Base-by-base conservation (phyloP, 371 early-diverging fungal genomes). In the Saksenaea oblongispora region DNA sequence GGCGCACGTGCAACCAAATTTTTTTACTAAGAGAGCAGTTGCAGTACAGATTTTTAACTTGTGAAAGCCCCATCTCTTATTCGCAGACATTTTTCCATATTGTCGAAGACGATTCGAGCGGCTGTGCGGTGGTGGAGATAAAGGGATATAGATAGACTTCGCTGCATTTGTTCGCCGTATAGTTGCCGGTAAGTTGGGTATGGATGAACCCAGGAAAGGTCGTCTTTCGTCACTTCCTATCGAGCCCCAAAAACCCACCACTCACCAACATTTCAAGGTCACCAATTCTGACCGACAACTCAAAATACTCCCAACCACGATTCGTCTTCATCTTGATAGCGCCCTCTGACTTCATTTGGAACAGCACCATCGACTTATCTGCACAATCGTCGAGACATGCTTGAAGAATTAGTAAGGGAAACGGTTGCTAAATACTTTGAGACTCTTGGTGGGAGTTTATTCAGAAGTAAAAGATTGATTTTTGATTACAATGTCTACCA, bases 301-400 rank as follows among this genome's bases (percentile, higher is more conserved):
- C 42, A 42, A 42, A 42, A 42, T 42, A 42, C 42, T 42, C 42
- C 42, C 42, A 42, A 42, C 42, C 42, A 42, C 42, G 42, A 42
- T 42, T 42, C 42, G 42, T n/a, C 42, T 42, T 42, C 42, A 42
- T 17, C 42, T 42, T 42, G 42, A 42, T 42, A n/a, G 42, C 42
- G 42, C 42, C 42, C 42, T 42, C 42, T 42, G 42, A n/a, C 17
- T 42, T 42, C 42, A 42, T 42, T n/a, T 42, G 42, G 42, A 42
- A 42, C 42, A 42, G n/a, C 42, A n/a, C 42, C 42, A 42, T 42
- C n/a, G 42, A 42, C 42, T 42, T 42, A 42, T 42, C 42, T 42
- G 42, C 42, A 42, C 42, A 42, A 42, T 13, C 42, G 17, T 42
- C 42, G 42, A 42, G 42, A 42, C 42, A 42, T 42, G 42, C 42